These are phyloP conservation scores for Dioszegia crocea DNA, from an alignment of 768 basidiomycete species.

Conservation along the genomic window DNA sequence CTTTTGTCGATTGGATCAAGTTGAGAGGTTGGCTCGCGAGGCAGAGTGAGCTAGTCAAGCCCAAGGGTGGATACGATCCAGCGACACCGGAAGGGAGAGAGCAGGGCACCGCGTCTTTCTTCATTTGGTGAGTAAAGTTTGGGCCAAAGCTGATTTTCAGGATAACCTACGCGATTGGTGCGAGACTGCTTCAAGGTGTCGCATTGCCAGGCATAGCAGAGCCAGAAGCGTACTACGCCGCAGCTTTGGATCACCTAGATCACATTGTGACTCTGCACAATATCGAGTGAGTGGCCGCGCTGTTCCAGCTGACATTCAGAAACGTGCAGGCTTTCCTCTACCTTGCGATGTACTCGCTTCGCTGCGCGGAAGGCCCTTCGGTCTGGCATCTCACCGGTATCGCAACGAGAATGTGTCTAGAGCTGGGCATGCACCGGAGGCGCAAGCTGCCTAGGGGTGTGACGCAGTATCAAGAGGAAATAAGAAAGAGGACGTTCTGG, in stretches of 20 bases:
- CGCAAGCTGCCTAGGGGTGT: slow-evolving; percentile 5
- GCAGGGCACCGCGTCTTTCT: slow-evolving; percentile 8
- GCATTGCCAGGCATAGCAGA: slow-evolving; percentile 9
- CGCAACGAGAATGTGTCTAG: slow-evolving; percentile 13
- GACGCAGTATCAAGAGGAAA: slow-evolving; percentile 7
- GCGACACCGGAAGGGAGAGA: slow-evolving; percentile 6
- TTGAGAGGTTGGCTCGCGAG: slow-evolving; percentile 11
- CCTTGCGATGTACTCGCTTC: slow-evolving; percentile 14
- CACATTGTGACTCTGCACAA: slow-evolving; percentile 13
- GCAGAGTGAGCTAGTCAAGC: slow-evolving; percentile 8
- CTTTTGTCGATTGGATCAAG: slow-evolving; percentile 15
- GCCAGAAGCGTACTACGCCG: slow-evolving; percentile 12
- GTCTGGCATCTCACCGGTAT: slow-evolving; percentile 18
- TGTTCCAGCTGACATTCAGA: slow-evolving; percentile 2
- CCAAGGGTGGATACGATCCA: slow-evolving; percentile 2
- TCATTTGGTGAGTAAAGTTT: slow-evolving; percentile 9
- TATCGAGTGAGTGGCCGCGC: slow-evolving; percentile 9
- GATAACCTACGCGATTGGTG: slow-evolving; percentile 12
- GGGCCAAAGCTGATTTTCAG: not conserved
- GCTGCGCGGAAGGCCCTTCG: slow-evolving; percentile 8
- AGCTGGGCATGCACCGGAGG: slow-evolving; percentile 16
- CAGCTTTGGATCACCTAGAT: slow-evolving; percentile 11
- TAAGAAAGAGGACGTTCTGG: slow-evolving; percentile 24
- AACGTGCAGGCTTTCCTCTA: slow-evolving; percentile 17
- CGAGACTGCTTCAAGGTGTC: slow-evolving; percentile 11